Base-by-base conservation (phyloP, 192 early-diverging fungal species). In the Linnemannia schmuckeri region DNA sequence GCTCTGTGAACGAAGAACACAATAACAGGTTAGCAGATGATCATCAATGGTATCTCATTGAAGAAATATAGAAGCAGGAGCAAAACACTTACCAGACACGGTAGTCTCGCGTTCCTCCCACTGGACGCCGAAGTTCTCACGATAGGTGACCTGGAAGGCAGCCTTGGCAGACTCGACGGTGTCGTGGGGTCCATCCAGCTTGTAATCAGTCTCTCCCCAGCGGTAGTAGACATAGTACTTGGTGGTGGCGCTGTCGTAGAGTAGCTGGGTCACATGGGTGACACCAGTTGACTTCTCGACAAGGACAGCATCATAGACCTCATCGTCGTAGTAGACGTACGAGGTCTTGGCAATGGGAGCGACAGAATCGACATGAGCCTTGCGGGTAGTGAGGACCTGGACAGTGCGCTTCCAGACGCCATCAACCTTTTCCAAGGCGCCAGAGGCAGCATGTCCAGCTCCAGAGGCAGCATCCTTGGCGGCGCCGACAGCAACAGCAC, bases 91-190 rank as follows among this genome's bases (percentile, higher is more conserved):
- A 81, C 80, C 80, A 54, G 57, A 74, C 42, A 61, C 66, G 3
- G 47, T 35, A 22, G 72, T 79, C 73, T 78, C 46, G 42, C 82
- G 82, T 17, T 76, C 37, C 22, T 7, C 27, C 82, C 82, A 84
- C 46, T 79, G 73, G 18, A 84, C 40, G 27, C 76, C 81, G 35
- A 63, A 82, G 61, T 70, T 72, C 40, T 82, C 71, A n/a, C 38
- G 76, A 68, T 49, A 84, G 18, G 72, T 79, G 24, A 74, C 33
- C 37, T 75, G 68, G 82, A 84, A 79, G 24, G 77, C 52, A 17
- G 72, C 44, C 77, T 84, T 84, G 66, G 82, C 82, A 3, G 18
- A n/a, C 77, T 84, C 77, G n/a, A 84, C 46, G 5, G 77, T 84
- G 1, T 74, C 47, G 47, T 84, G 73, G 38, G 82, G 82, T 70